phyloP scores from a whole-genome alignment of 1,284 basidiomycete species.

The Boletus hoseneyae region DNA sequence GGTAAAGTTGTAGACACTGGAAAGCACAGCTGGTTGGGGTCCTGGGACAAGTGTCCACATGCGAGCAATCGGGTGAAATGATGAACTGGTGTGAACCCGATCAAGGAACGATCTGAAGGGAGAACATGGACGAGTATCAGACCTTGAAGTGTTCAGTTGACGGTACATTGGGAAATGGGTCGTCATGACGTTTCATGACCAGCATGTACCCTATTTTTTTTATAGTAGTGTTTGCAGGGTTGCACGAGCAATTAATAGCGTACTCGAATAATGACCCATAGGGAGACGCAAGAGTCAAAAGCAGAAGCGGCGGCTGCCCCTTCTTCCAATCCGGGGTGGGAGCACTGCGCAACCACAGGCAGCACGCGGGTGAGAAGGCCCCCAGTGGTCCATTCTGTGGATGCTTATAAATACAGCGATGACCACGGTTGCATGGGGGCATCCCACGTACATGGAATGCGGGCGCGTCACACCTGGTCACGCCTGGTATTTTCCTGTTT shows the following conservation, averaged over 20 bases:
- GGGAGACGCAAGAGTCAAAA: background rate
- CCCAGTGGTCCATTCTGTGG: background rate
- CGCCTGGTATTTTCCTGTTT: background rate
- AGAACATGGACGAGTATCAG: no score
- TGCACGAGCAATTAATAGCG: no score
- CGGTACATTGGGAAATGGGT: conserved; percentile 1
- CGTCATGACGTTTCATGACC: background rate
- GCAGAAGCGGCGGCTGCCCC: no score
- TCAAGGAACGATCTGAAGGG: background rate
- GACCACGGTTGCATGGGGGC: conserved; percentile 5
- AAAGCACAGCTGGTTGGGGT: conserved; percentile 2
- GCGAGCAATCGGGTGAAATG: background rate
- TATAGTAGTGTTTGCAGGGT: no score
- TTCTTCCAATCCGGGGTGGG: conserved; percentile 6
- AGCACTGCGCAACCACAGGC: conserved; percentile 1
- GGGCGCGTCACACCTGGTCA: background rate
- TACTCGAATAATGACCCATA: background rate
- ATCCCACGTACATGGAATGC: conserved; percentile 1
- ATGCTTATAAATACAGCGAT: background rate
- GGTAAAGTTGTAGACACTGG: background rate
- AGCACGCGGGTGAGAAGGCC: conserved; percentile 5
- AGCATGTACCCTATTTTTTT: no score
- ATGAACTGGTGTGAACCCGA: background rate
- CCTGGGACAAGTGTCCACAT: conserved; percentile 5
- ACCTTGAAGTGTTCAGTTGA: no score